Evolutionary conservation across 2,329 filamentous ascomycete species (phyloP), one percentile per base, ranked within the genome.

Genomic region (Talaromyces sp.): DNA sequence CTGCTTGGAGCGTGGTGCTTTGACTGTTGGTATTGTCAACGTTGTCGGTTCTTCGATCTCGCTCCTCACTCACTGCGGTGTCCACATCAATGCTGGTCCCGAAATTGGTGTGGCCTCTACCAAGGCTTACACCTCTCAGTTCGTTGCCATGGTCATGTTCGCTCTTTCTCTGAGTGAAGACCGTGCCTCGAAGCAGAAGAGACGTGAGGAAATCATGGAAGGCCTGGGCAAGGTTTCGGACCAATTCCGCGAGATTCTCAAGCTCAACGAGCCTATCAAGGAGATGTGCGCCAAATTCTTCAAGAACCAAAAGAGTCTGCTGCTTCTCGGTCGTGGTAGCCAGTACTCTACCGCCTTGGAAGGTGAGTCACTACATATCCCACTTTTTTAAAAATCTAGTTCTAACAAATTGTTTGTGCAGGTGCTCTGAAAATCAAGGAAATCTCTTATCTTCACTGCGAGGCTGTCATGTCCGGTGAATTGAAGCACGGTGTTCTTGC

Each of bases 101-200:
- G 95, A 99, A 79, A 98, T 99, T 66, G 95, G 95, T 87, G 95
- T 99, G 67, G 95, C 95, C 63, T 98, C 93, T 54, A 99, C 95
- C 78, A 99, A 99, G 85, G 95, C 95, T 44, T 99, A 99, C 82
- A 99, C 95, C 15, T 98, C 95, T 54, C 95, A 99, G 77, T 99
- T 98, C 78, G 92, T 99, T 73, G 96, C 95, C 76, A 97, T 99
- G 92, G 90, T 98, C 80, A 99, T 99, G 95, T 98, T 99, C 72
- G 95, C 95, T 7, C 84, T 99, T 66, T 97, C 93, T 32, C 86
- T 99, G 62, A 95, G 91, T 72, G 95, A 99, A 81, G 95, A 99
- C 78, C 91, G 95, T 70, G 91, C 93, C 49, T 97, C 92, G 69
- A 99, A 99, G 86, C 86, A 89, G 72, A 87, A 90, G 81, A 87